These are phyloP conservation scores for Trichosporon faecale DNA, from an alignment of 1,284 basidiomycete species.

Conservation along the genomic window DNA sequence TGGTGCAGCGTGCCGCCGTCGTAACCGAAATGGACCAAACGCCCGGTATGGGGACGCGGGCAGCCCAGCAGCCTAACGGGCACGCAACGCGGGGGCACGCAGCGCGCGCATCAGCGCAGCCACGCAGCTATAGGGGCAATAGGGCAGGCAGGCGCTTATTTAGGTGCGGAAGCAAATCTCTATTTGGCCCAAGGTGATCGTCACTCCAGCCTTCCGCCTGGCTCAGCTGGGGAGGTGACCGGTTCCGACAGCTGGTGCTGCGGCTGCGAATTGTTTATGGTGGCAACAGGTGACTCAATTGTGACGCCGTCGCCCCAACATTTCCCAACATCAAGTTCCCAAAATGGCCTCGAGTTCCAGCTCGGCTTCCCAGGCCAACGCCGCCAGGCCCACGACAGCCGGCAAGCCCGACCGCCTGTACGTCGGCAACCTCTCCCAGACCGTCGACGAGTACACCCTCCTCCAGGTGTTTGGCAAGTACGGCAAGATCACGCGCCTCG, in stretches of 20 bases:
- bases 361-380: background rate
- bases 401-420: conserved; percentile 63
- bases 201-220: background rate
- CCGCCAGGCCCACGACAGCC: conserved; percentile 16
- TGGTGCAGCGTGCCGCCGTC: background rate
- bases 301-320: background rate
- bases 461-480: conserved; percentile 86
- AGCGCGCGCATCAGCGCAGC: too few relatives aligned
- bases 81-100: background rate
- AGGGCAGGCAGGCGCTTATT: background rate
- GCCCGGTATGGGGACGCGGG: background rate
- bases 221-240: background rate
- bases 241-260: background rate
- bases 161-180: conserved; percentile 1
- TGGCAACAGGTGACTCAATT: background rate
- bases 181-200: background rate
- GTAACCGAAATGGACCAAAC: background rate
- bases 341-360: conserved; percentile 4
- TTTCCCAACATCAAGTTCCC: background rate
- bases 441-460: conserved; percentile 87
- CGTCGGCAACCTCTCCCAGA: conserved; percentile 82
- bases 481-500: conserved; percentile 86
- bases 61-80: background rate
- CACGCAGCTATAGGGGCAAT: too few relatives aligned
- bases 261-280: background rate